Conservation (phyloP, 345 rosid genomes). For the Nephelium lappaceum region DNA sequence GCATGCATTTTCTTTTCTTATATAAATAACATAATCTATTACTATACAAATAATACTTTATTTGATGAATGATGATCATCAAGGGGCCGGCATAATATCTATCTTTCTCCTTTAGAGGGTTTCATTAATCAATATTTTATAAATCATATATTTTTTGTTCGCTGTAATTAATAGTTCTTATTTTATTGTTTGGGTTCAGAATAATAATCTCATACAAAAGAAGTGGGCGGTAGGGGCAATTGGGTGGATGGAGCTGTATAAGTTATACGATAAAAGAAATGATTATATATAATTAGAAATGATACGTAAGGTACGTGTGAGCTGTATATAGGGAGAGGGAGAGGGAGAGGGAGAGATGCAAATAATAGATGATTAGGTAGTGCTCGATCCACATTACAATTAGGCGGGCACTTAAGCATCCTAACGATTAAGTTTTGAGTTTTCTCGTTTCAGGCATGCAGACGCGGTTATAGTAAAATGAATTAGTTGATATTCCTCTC, state of each 20-base stretch:
- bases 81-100: constrained; percentile 10
- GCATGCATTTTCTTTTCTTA: background rate
- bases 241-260: background rate
- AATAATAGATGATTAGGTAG: background rate
- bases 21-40: too few species aligned
- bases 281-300: too few species aligned
- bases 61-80: too few species aligned
- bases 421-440: too few species aligned
- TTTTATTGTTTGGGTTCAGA: background rate
- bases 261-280: too few species aligned
- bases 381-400: background rate
- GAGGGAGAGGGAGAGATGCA: background rate
- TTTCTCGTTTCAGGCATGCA: too few species aligned
- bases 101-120: background rate
- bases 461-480: too few species aligned
- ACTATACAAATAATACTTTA: too few species aligned
- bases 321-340: too few species aligned
- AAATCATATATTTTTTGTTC: background rate
- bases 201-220: background rate
- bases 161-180: background rate
- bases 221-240: background rate
- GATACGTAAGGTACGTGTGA: background rate
- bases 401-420: too few species aligned
- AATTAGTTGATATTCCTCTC: too few species aligned
- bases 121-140: background rate